These are phyloP conservation scores for Kwoniella heveanensis DNA, from an alignment of 768 basidiomycete species.

Conservation along the genomic window DNA sequence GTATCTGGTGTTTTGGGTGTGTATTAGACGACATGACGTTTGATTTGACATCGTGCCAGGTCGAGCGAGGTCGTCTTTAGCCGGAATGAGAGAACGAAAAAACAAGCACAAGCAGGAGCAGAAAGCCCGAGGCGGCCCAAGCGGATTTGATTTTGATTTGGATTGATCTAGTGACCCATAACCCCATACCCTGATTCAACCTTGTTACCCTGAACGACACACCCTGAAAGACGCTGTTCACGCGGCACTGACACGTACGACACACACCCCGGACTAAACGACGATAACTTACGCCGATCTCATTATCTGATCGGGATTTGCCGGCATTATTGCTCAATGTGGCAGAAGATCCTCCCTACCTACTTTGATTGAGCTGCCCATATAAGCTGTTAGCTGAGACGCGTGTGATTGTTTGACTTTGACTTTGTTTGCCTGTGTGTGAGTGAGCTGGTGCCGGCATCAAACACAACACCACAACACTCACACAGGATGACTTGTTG, in stretches of 20 bases:
- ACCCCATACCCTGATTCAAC: neutral
- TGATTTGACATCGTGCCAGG: too few species aligned
- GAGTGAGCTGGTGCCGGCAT: too few species aligned
- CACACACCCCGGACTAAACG: neutral
- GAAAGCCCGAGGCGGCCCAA: slow-evolving; percentile 7
- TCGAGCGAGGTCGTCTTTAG: too few species aligned
- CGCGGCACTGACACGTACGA: neutral
- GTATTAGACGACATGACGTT: slow-evolving; percentile 7
- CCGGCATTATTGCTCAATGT: slow-evolving; percentile 8
- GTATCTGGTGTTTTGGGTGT: too few species aligned
- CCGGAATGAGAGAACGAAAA: neutral
- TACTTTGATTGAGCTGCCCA: slow-evolving; percentile 1
- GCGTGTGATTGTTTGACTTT: slow-evolving; percentile 8
- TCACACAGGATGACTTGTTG: too few species aligned
- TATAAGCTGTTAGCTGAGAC: neutral
- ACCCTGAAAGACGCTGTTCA: neutral
- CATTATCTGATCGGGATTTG: slow-evolving; percentile 15
- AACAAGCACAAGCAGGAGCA: neutral
- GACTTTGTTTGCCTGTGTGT: too few species aligned
- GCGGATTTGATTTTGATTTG: neutral
- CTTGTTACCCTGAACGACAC: slow-evolving; percentile 5
- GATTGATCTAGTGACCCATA: too few species aligned
- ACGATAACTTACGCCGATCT: too few species aligned
- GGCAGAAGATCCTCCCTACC: too few species aligned
- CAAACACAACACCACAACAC: too few species aligned